These are phyloP conservation scores for Globisporangium barbulae DNA, from an alignment of 352 stramenopile species.

Conservation along the genomic window DNA sequence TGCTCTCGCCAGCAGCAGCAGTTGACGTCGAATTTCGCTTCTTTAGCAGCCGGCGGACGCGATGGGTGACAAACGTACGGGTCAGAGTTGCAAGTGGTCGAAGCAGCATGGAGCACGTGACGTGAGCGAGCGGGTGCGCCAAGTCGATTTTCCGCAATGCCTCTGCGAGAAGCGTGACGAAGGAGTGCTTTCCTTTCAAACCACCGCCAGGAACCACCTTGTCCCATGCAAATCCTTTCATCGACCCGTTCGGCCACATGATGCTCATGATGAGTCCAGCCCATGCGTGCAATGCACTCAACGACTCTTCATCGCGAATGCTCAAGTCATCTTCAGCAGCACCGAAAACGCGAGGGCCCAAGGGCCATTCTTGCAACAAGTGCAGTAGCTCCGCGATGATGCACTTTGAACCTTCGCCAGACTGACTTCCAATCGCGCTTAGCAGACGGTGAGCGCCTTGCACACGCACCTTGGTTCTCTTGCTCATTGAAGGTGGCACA, in stretches of 20 bases:
- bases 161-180: constrained; percentile 74
- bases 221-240: constrained; percentile 78
- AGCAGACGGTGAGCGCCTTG: constrained; percentile 67
- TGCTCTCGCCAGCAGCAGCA: background rate
- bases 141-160: constrained; percentile 75
- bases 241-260: constrained; percentile 75
- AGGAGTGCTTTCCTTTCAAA: constrained; percentile 70
- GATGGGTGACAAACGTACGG: constrained; percentile 75
- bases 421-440: constrained; percentile 63
- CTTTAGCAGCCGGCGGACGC: constrained; percentile 58
- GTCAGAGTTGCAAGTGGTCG: constrained; percentile 78
- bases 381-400: constrained; percentile 74
- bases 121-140: constrained; percentile 69
- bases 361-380: constrained; percentile 66
- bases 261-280: constrained; percentile 85
- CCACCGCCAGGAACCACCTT: constrained; percentile 68
- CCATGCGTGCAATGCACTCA: constrained; percentile 84
- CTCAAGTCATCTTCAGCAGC: constrained; percentile 23
- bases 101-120: constrained; percentile 76
- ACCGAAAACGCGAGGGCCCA: constrained; percentile 8
- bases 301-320: constrained; percentile 61
- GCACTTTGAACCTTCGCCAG: constrained; percentile 68
- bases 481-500: constrained; percentile 37
- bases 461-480: constrained; percentile 47
- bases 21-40: constrained; percentile 37